Evolutionary conservation across 148 eudicot genomes (phyloP).

Genomic region (Rhododendron williamsianum): DNA sequence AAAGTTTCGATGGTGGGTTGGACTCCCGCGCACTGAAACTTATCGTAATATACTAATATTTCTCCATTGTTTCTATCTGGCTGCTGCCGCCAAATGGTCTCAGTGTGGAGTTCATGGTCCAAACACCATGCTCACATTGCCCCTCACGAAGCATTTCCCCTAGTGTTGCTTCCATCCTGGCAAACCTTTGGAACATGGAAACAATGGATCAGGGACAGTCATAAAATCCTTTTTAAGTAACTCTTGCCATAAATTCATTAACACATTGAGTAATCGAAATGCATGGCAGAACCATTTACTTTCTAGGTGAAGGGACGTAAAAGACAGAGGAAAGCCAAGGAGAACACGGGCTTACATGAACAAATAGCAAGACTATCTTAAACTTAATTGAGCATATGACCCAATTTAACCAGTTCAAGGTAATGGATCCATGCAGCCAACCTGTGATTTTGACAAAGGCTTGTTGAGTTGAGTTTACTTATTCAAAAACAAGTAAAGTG

Average conservation of each 20-base stretch:
- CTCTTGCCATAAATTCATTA: background rate
- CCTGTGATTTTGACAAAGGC: background rate
- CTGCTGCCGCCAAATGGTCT: constrained; percentile 88
- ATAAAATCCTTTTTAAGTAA: background rate
- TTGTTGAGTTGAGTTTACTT: background rate
- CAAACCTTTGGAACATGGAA: constrained; percentile 47
- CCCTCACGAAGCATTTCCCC: constrained; percentile 64
- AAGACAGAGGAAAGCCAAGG: background rate
- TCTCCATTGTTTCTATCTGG: constrained; percentile 92
- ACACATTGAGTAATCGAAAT: background rate
- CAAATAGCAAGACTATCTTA: background rate
- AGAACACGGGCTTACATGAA: background rate
- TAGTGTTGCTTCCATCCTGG: constrained; percentile 72
- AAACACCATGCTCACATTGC: constrained; percentile 69
- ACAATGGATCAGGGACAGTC: constrained; percentile 1
- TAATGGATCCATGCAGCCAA: background rate
- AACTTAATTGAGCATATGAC: background rate
- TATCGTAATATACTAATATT: constrained; percentile 51
- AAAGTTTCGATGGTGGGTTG: constrained; percentile 80
- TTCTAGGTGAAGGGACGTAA: background rate
- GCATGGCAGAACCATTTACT: background rate
- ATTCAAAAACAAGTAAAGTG: background rate
- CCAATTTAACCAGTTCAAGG: background rate
- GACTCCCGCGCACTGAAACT: constrained; percentile 76
- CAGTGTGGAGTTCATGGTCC: constrained; percentile 94